Evolutionary conservation across 2,329 filamentous ascomycete species (phyloP), one percentile per base, ranked within the genome.

Genomic region (Claviceps cyperi): DNA sequence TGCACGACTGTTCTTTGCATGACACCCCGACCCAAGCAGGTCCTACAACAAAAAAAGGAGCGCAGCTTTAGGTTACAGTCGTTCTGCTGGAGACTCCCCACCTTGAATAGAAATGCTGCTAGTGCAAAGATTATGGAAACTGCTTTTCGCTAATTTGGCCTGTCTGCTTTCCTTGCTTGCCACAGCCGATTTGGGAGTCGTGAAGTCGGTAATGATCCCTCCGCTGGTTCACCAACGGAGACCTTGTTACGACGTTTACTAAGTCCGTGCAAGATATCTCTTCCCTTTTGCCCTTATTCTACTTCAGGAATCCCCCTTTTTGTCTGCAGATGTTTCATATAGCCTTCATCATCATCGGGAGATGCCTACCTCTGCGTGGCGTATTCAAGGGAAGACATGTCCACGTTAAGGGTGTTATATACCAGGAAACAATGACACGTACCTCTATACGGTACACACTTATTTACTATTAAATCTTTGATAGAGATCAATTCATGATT

Each of bases 351-450:
- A 6, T 36, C 17, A 17, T 48, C 19, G 13, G 28, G 21, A 48
- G 6, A 22, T 22, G 22, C 22, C 22, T 22, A 4, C 22, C 22
- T 22, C 22, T 22, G 22, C 22, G 22, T 22, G 22, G 22, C 22
- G 22, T 22, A 22, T 22, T 22, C 22, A 22, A 22, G n/a, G 17
- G 41, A 39, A 47, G 39, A 44, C 44, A 44, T 50, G 44, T 49
- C 21, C 52, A 52, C 52, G 52, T 55, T 54, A 35, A 48, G 37
- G 46, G 39, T 39, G 43, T 48, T 28, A 47, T 51, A 54, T 51
- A 54, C 52, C 50, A 52, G 48, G 48, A 49, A 35, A 37, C 22
- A 24, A 36, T 17, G 35, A 36, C 28, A 48, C 50, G 38, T 49
- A 19, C 48, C 48, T 46, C 17, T 37, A 50, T 48, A 41, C 47